These are phyloP conservation scores for Silene vulgaris DNA, from an alignment of 179 eudicot genomes.

Conservation along the genomic window DNA sequence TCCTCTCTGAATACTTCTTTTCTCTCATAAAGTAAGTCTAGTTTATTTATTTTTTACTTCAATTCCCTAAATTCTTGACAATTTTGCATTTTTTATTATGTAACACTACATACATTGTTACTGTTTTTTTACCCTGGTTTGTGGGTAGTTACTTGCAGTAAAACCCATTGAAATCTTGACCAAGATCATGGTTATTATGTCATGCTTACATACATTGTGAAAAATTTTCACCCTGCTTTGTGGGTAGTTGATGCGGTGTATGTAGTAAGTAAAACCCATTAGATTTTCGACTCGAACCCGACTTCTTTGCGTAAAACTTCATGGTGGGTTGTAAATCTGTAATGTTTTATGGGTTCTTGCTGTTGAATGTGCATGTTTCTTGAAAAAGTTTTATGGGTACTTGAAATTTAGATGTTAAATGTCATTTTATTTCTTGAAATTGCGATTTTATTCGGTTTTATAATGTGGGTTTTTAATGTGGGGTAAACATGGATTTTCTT, in stretches of 20 bases:
- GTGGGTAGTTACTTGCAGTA: neutral
- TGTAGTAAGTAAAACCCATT: neutral
- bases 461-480: neutral
- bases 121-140: too few relatives aligned
- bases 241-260: neutral
- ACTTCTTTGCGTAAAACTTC: neutral
- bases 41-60: neutral
- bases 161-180: neutral
- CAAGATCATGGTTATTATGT: neutral
- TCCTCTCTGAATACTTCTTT: neutral
- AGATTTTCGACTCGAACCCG: neutral
- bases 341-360: slow-evolving; percentile 8
- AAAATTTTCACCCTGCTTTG: neutral
- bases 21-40: neutral
- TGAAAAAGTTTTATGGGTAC: neutral
- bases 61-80: neutral
- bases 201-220: neutral
- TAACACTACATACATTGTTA: neutral
- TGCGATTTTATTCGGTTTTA: neutral
- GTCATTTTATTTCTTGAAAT: neutral
- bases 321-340: neutral
- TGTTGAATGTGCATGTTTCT: neutral
- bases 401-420: neutral
- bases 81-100: neutral
- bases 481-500: slow-evolving; percentile 3